Conservation (phyloP, 768 basidiomycete species). For the Boletus sensibilis region DNA sequence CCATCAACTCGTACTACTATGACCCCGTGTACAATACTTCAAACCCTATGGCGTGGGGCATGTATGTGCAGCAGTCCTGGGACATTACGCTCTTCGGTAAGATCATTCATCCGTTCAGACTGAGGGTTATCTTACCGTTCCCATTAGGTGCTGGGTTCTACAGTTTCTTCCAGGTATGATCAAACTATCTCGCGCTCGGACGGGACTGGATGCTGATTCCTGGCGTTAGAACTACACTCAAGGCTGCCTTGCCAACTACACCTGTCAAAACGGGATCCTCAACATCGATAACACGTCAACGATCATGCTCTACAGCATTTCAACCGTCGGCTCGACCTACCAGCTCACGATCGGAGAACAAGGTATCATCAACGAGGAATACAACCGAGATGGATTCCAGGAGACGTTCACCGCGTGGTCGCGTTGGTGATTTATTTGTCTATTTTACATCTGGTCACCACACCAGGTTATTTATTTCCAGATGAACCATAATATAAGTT, state of each 20-base stretch:
- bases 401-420: conserved; percentile 40
- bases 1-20: conserved; percentile 30
- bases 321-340: conserved; percentile 46
- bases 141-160: conserved; percentile 47
- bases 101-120: background rate
- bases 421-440: conserved; percentile 19
- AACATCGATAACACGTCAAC: conserved; percentile 42
- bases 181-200: too few relatives aligned
- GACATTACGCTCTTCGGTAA: conserved; percentile 46
- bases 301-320: conserved; percentile 45
- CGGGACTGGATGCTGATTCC: conserved; percentile 1
- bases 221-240: conserved; percentile 39
- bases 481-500: background rate
- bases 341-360: conserved; percentile 39
- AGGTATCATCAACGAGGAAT: conserved; percentile 35
- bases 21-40: conserved; percentile 41
- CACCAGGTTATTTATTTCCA: background rate
- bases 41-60: conserved; percentile 40
- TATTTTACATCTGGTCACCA: background rate
- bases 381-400: conserved; percentile 46
- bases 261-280: conserved; percentile 45
- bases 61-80: conserved; percentile 41
- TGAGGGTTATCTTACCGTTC: background rate
- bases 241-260: conserved; percentile 36
- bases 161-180: conserved; percentile 48